Base-by-base conservation (phyloP, 1,284 basidiomycete genomes). In the Microbotryum silenes-acaulis region DNA sequence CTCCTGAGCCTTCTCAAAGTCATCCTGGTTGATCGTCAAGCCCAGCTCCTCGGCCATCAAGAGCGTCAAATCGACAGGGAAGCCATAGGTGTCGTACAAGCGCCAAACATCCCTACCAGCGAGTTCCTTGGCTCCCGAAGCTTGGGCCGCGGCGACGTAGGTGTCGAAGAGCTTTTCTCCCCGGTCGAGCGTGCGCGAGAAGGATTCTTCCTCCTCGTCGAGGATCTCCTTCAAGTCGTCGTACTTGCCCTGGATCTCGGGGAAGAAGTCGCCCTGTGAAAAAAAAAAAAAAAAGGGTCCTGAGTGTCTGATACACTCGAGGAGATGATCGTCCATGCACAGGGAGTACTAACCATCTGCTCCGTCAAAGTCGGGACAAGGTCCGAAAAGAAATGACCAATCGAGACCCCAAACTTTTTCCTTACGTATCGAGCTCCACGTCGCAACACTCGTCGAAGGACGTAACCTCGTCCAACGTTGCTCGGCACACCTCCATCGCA, bases 71-170 rank as follows among this genome's bases (percentile, higher is more conserved):
- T 99, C 94, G 57, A 92, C 91, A 0, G 94, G 96, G 80, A 99
- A 99, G 49, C 94, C 94, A 75, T 90, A 99, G 0, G 96, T 98
- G 76, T 99, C 96, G 76, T 98, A 98, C 57, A 99, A 78, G 37
- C 90, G 83, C 94, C 94, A 99, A 31, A 97, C 90, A 73, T 99
- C 94, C 72, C 86, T 86, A 20, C 94, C 94, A 67, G 81, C 85
- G 51, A 99, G 83, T 67, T 85, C 82, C 59, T 81, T 87, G 10
- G 78, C 72, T 16, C 85, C 85, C 51, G 81, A 79, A 53, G 86
- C 81, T 66, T 81, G 81, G 10, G 92, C 85, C 56, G 82, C 81
- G 29, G 79, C 76, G 29, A 89, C 89, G 76, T 91, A 97, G 72
- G 89, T 85, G 69, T 94, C 92, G 75, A 98, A 99, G 8, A 98